Evolutionary conservation across 2,329 filamentous ascomycete genomes (phyloP).

Genomic region (Simplicillium aogashimaense): DNA sequence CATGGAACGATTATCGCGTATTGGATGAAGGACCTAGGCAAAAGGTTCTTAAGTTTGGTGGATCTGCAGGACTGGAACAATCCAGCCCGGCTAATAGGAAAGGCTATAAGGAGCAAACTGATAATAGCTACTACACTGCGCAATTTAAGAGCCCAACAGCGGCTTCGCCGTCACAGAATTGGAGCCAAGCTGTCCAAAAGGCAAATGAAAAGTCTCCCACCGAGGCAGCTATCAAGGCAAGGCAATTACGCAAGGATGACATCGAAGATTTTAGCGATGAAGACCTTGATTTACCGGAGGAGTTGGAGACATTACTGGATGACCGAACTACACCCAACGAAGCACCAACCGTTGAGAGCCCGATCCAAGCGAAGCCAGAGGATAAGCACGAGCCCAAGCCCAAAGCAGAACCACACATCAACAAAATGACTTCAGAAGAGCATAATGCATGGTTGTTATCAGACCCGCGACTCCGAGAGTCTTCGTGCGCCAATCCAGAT

Average conservation of each 20-base stretch:
- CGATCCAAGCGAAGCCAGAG: conserved; percentile 5
- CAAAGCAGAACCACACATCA: conserved; percentile 8
- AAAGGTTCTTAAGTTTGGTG: conserved; percentile 57
- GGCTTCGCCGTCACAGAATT: conserved; percentile 16
- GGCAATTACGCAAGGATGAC: no score
- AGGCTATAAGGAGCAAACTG: conserved; percentile 73
- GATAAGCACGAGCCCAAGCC: background rate
- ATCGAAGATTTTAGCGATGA: background rate
- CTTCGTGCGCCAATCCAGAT: conserved; percentile 83
- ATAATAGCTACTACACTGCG: conserved; percentile 71
- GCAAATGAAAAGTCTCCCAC: conserved; percentile 11
- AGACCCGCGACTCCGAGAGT: conserved; percentile 78
- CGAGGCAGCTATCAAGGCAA: background rate
- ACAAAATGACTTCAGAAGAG: conserved; percentile 82
- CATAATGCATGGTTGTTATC: conserved; percentile 79
- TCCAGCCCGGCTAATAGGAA: conserved; percentile 42
- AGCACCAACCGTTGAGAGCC: conserved; percentile 10
- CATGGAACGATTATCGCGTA: conserved; percentile 79
- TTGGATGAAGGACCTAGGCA: conserved; percentile 78
- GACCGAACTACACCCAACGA: background rate
- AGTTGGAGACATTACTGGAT: conserved; percentile 8
- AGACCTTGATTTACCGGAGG: background rate
- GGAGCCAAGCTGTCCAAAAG: conserved; percentile 18
- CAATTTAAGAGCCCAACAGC: conserved; percentile 43
- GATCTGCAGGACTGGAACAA: conserved; percentile 57